Conservation (phyloP, 768 basidiomycete genomes). For the Rhodosporidiobolus sp. region DNA sequence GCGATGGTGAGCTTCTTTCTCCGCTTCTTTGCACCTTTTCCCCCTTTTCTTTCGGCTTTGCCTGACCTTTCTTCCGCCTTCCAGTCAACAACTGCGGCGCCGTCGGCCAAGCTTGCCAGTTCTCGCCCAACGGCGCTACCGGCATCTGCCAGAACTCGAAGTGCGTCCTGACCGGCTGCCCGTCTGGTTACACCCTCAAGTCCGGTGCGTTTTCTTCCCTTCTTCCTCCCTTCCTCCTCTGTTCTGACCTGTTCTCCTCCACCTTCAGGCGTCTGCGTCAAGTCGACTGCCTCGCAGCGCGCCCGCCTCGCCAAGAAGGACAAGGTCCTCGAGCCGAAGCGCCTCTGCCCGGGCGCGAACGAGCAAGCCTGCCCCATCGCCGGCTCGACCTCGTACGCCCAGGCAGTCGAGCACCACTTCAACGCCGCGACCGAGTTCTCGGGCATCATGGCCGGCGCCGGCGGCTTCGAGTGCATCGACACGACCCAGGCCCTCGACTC, state of each 20-base stretch:
- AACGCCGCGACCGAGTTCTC: conserved; percentile 23
- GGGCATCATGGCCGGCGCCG: conserved; percentile 17
- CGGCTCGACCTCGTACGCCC: conserved; percentile 27
- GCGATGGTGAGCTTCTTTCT: conserved; percentile 11
- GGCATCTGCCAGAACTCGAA: conserved; percentile 17
- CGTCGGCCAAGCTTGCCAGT: conserved; percentile 18
- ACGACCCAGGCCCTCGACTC: conserved; percentile 61
- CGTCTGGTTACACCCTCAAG: conserved; percentile 19
- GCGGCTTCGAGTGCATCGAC: conserved; percentile 55
- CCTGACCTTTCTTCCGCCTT: background rate
- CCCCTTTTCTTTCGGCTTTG: too few relatives aligned
- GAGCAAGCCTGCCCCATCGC: conserved; percentile 34
- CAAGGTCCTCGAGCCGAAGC: conserved; percentile 10
- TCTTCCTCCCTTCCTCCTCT: background rate
- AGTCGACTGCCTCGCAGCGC: conserved; percentile 20
- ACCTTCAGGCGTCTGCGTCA: conserved; percentile 23
- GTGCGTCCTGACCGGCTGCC: conserved; percentile 23
- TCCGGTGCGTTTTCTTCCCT: background rate
- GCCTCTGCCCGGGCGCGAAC: conserved; percentile 22
- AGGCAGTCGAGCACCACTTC: conserved; percentile 32
- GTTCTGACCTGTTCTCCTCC: background rate
- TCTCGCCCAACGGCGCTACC: conserved; percentile 22
- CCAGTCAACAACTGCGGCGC: conserved; percentile 35
- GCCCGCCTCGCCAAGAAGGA: conserved; percentile 25
- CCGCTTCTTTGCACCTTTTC: background rate